phyloP scores from a whole-genome alignment of 345 rosid species.

The Excoecaria agallocha region DNA sequence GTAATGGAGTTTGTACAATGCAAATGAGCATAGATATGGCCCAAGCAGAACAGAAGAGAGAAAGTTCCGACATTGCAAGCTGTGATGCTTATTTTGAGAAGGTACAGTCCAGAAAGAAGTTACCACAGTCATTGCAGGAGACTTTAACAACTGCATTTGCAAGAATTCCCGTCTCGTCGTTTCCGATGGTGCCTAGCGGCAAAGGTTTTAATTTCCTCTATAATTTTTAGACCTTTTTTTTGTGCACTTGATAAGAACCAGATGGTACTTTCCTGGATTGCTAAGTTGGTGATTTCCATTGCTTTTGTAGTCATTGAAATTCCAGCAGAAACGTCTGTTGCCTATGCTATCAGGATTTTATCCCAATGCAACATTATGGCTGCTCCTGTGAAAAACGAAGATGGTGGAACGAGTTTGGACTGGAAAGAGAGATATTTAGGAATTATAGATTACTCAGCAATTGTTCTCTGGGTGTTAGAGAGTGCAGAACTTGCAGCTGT shows the following conservation, averaged over 20 bases:
- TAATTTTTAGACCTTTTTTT: not conserved
- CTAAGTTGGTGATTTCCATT: not conserved
- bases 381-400: constrained; percentile 70
- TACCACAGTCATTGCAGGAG: constrained; percentile 65
- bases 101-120: constrained; percentile 66
- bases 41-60: constrained; percentile 22
- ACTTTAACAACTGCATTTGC: constrained; percentile 69
- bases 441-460: constrained; percentile 69
- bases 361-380: constrained; percentile 73
- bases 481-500: constrained; percentile 74
- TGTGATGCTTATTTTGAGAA: constrained; percentile 71
- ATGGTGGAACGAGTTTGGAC: constrained; percentile 42
- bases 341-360: constrained; percentile 67
- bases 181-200: constrained; percentile 76
- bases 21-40: constrained; percentile 40
- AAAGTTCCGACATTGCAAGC: constrained; percentile 38
- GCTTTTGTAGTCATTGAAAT: constrained; percentile 66
- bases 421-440: constrained; percentile 81
- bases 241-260: not conserved
- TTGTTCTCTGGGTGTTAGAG: constrained; percentile 80
- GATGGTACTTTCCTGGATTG: not conserved
- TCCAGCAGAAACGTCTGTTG: constrained; percentile 58
- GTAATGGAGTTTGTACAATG: not conserved
- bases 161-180: constrained; percentile 68
- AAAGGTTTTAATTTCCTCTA: constrained; percentile 38